These are phyloP conservation scores for Rhizopogon vinicolor DNA, from an alignment of 768 basidiomycete species.

Conservation along the genomic window DNA sequence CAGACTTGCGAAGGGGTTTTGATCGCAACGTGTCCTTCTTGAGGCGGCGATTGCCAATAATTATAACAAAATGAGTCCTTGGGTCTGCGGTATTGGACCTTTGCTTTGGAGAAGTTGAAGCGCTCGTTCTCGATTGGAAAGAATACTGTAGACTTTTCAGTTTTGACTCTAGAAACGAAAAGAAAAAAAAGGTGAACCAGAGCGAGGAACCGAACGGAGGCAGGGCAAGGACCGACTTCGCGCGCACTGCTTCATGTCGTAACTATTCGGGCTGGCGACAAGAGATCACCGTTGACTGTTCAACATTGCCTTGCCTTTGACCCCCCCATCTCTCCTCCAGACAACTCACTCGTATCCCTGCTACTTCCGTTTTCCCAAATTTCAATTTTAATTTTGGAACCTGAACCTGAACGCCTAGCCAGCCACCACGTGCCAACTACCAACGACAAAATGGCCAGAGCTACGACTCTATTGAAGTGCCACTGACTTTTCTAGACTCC, in stretches of 20 bases:
- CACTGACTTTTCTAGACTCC: conserved; percentile 9
- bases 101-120: conserved; percentile 9
- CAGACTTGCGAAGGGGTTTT: conserved; percentile 48
- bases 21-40: conserved; percentile 76
- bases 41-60: conserved; percentile 47
- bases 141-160: too few relatives aligned
- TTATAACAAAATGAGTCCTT: conserved; percentile 20
- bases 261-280: conserved; percentile 15
- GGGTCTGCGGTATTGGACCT: too few relatives aligned
- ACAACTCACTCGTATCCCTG: too few relatives aligned
- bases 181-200: too few relatives aligned
- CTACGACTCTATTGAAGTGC: neutral
- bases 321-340: too few relatives aligned
- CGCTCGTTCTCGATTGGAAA: conserved; percentile 3
- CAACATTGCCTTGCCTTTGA: too few relatives aligned
- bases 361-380: too few relatives aligned
- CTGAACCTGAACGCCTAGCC: too few relatives aligned
- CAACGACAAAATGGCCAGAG: neutral
- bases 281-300: neutral
- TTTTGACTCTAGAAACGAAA: too few relatives aligned
- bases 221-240: neutral
- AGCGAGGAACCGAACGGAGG: too few relatives aligned
- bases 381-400: too few relatives aligned
- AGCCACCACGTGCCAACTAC: too few relatives aligned
- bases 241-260: conserved; percentile 33